These are phyloP conservation scores for Psilocybe cubensis DNA, from an alignment of 768 basidiomycete species.

Conservation along the genomic window DNA sequence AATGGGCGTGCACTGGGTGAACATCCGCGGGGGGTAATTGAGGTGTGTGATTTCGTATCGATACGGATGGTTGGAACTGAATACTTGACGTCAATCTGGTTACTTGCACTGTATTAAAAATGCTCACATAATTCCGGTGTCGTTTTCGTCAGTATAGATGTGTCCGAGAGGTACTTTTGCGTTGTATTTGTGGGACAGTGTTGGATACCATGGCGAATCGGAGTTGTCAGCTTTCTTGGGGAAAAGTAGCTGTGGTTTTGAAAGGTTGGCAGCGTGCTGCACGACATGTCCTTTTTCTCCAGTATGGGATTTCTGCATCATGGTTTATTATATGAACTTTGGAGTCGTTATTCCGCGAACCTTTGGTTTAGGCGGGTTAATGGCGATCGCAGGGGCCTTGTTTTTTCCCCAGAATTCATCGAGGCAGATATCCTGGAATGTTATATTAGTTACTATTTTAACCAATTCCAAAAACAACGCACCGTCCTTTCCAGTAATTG, in stretches of 20 bases:
- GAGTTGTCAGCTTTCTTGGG: slow-evolving; percentile 60
- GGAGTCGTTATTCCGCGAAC: slow-evolving; percentile 15
- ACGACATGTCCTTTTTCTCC: slow-evolving; percentile 52
- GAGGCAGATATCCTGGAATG: slow-evolving; percentile 72
- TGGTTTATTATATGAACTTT: background rate
- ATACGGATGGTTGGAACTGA: slow-evolving; percentile 72
- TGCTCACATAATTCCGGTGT: slow-evolving; percentile 14
- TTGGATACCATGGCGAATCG: slow-evolving; percentile 68
- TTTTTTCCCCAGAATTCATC: slow-evolving; percentile 77
- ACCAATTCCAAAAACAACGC: slow-evolving; percentile 25
- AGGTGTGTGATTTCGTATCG: slow-evolving; percentile 82
- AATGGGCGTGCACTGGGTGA: slow-evolving; percentile 46
- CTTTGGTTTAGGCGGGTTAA: slow-evolving; percentile 50
- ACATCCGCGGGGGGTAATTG: slow-evolving; percentile 71
- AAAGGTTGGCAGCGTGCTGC: slow-evolving; percentile 73
- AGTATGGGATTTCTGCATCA: slow-evolving; percentile 2
- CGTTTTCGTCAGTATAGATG: slow-evolving; percentile 21
- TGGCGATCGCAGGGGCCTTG: slow-evolving; percentile 65
- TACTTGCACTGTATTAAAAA: background rate
- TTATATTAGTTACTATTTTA: background rate
- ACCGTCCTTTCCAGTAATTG: slow-evolving; percentile 83
- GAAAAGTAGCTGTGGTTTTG: slow-evolving; percentile 85
- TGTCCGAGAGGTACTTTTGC: slow-evolving; percentile 84
- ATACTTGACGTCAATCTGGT: background rate
- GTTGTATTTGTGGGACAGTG: slow-evolving; percentile 78